phyloP scores from a whole-genome alignment of 1,284 basidiomycete species.

The Rhodotorula sp. region DNA sequence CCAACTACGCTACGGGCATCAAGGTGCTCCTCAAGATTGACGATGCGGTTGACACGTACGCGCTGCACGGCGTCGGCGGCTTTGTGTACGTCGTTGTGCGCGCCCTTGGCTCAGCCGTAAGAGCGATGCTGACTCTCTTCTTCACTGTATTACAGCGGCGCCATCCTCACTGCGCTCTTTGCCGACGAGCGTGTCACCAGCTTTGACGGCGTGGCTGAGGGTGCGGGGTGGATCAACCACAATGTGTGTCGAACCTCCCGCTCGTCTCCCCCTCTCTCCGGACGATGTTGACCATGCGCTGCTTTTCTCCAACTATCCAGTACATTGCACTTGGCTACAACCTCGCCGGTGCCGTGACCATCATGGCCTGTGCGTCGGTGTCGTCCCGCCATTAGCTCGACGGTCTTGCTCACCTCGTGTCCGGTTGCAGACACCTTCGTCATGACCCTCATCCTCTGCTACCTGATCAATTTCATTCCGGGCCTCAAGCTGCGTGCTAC shows the following conservation, averaged over 20 bases:
- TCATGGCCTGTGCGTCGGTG: slow-evolving; percentile 58
- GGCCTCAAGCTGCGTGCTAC: slow-evolving; percentile 74
- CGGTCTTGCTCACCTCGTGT: background rate
- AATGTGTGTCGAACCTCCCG: background rate
- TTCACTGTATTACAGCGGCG: background rate
- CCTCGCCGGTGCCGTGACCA: slow-evolving; percentile 74
- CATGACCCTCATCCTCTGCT: slow-evolving; percentile 74
- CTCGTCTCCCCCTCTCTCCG: background rate
- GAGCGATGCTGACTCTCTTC: background rate
- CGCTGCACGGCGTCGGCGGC: slow-evolving; percentile 38
- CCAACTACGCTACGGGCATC: slow-evolving; percentile 54
- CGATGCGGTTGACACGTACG: slow-evolving; percentile 38
- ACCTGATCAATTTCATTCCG: slow-evolving; percentile 91
- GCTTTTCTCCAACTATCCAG: background rate
- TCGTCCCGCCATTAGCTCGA: background rate
- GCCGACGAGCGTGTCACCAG: slow-evolving; percentile 80
- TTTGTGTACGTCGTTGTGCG: slow-evolving; percentile 11
- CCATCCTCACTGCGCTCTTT: slow-evolving; percentile 52
- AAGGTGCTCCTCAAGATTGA: slow-evolving; percentile 36
- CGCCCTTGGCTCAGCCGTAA: accelerated
- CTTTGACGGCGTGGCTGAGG: slow-evolving; percentile 78
- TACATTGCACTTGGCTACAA: slow-evolving; percentile 87
- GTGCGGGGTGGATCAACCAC: slow-evolving; percentile 80
- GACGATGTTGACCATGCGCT: background rate
- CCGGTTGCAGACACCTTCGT: slow-evolving; percentile 56